Evolutionary conservation across 2,329 filamentous ascomycete species (phyloP).

Genomic region (Botrytis byssoidea): DNA sequence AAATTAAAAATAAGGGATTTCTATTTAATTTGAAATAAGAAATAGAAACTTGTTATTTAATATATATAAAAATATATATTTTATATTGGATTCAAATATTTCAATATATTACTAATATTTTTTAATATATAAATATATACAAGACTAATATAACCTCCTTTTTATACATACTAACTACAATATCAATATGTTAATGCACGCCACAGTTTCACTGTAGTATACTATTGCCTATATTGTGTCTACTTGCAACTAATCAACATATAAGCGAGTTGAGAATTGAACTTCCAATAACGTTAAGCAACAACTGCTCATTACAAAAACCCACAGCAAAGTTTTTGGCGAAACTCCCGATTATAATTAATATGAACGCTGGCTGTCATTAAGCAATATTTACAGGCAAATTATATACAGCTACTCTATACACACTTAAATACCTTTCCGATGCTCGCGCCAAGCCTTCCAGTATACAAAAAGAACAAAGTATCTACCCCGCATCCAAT

Average conservation of each 20-base stretch:
- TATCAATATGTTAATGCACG: too few species aligned
- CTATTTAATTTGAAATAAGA: too few species aligned
- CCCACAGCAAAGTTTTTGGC: background rate
- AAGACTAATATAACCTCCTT: too few species aligned
- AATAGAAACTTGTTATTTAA: too few species aligned
- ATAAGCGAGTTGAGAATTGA: background rate
- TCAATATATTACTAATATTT: too few species aligned
- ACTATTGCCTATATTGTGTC: too few species aligned
- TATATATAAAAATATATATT: too few species aligned
- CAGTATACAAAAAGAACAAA: background rate
- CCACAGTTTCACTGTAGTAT: too few species aligned
- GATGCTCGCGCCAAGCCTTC: background rate
- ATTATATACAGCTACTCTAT: background rate
- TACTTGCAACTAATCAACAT: background rate
- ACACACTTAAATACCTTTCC: background rate
- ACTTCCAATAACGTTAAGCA: background rate
- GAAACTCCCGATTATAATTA: background rate
- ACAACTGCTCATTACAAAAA: background rate
- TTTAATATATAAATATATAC: too few species aligned
- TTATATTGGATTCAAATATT: too few species aligned
- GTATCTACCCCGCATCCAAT: background rate
- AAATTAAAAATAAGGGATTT: too few species aligned
- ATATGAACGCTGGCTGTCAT: slow-evolving; percentile 3
- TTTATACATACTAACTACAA: too few species aligned
- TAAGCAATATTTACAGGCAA: background rate